Percentiles rank a stretch among this genome's conserved stretches.
Conservation (phyloP, 169 alveolate species). For the Blepharisma undulans region DNA sequence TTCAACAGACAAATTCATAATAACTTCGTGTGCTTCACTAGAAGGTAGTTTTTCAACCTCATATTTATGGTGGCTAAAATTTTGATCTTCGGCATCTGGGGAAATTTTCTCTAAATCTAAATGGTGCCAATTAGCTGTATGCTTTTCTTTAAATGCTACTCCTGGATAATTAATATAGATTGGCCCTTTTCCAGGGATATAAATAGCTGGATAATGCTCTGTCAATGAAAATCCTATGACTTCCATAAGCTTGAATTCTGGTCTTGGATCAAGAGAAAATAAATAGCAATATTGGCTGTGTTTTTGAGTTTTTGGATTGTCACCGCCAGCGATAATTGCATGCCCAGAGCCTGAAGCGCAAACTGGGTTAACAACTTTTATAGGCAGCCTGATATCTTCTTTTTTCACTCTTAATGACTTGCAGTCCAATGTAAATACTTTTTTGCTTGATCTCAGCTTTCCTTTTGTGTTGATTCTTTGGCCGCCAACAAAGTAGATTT, state of each 20-base stretch:
- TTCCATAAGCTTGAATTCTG: not conserved
- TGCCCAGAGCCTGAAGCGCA: slow-evolving; percentile 23
- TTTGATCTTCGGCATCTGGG: not conserved
- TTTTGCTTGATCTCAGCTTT: not conserved
- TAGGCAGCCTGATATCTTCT: not conserved
- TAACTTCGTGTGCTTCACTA: not conserved
- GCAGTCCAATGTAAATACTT: not conserved
- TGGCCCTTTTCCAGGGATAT: not conserved
- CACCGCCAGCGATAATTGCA: slow-evolving; percentile 1
- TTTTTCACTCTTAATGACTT: not conserved
- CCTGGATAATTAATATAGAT: not conserved
- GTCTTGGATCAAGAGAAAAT: not conserved
- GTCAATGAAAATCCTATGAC: not conserved
- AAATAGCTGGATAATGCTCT: not conserved
- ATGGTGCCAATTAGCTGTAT: not conserved
- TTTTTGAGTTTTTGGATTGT: not conserved
- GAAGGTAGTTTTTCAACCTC: not conserved
- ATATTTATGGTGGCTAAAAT: not conserved
- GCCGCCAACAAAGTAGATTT: slow-evolving; percentile 13
- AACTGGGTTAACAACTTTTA: slow-evolving; percentile 10
- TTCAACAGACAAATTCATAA: not conserved
- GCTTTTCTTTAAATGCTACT: not conserved
- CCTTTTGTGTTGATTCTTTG: slow-evolving; percentile 12
- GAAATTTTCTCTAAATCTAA: not conserved
- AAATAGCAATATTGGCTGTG: not conserved